These are phyloP conservation scores for Escallonia rubra DNA, from an alignment of 129 eudicot species.

Conservation along the genomic window DNA sequence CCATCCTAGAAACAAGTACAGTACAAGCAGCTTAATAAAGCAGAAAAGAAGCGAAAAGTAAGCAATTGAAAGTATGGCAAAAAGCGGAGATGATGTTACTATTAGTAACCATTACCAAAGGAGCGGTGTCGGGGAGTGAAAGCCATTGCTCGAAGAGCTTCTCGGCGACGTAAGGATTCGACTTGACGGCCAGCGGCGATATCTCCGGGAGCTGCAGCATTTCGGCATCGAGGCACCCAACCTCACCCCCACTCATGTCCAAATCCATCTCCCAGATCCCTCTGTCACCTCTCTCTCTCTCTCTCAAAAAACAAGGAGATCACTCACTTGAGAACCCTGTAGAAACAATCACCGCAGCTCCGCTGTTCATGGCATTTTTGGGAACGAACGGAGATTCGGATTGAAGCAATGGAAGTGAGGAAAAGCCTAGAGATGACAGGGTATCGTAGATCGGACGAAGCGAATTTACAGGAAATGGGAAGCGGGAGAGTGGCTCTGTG, in stretches of 20 bases:
- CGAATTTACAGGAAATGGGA: background rate
- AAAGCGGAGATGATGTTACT: too few relatives aligned
- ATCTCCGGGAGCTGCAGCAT: constrained; percentile 80
- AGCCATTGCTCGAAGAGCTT: constrained; percentile 91
- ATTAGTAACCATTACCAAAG: constrained; percentile 38
- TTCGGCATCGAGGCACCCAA: constrained; percentile 70
- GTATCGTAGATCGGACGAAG: background rate
- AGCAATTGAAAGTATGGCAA: too few relatives aligned
- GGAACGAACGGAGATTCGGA: background rate
- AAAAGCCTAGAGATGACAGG: background rate
- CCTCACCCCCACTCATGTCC: constrained; percentile 63
- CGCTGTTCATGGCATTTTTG: background rate
- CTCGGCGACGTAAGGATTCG: constrained; percentile 77
- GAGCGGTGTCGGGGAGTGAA: constrained; percentile 75
- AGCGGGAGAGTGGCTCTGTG: too few relatives aligned
- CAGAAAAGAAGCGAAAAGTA: too few relatives aligned
- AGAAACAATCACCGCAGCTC: background rate
- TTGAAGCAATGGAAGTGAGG: background rate
- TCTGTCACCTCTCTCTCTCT: constrained; percentile 29
- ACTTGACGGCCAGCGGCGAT: constrained; percentile 67
- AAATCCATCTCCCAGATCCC: constrained; percentile 48
- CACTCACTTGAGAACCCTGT: background rate
- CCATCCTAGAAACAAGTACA: too few relatives aligned
- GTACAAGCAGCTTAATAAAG: too few relatives aligned
- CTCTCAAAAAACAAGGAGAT: constrained; percentile 10